phyloP scores from a whole-genome alignment of 768 basidiomycete species.

The Lyophyllum decastes region DNA sequence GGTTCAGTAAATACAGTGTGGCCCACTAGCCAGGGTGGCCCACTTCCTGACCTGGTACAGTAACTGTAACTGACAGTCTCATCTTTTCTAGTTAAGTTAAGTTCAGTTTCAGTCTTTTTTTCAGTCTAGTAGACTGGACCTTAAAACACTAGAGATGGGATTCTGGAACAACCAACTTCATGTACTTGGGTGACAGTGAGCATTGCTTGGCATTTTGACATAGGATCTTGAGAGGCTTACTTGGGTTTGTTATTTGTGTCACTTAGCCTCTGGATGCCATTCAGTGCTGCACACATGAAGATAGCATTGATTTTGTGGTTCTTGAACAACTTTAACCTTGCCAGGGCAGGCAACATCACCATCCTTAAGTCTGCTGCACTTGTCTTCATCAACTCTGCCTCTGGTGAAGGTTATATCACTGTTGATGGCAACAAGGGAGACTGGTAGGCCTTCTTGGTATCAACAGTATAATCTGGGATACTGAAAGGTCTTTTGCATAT shows the following conservation, averaged over 20 bases:
- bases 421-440: slow-evolving; percentile 72
- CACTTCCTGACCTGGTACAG: too few species aligned
- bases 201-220: background rate
- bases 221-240: background rate
- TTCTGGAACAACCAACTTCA: slow-evolving; percentile 58
- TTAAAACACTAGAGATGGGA: too few species aligned
- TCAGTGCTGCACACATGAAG: slow-evolving; percentile 63
- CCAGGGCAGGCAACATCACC: slow-evolving; percentile 46
- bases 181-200: slow-evolving; percentile 53
- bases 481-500: background rate
- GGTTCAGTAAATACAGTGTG: too few species aligned
- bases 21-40: too few species aligned
- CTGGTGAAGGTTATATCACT: slow-evolving; percentile 84
- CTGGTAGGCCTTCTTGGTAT: slow-evolving; percentile 1
- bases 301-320: slow-evolving; percentile 71
- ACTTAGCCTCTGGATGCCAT: slow-evolving; percentile 77
- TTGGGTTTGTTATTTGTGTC: background rate
- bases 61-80: too few species aligned
- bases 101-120: too few species aligned
- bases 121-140: too few species aligned
- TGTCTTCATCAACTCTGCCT: slow-evolving; percentile 82
- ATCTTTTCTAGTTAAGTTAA: too few species aligned
- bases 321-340: slow-evolving; percentile 68
- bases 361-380: slow-evolving; percentile 61
- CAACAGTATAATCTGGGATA: background rate